Base-by-base conservation (phyloP, 2,329 filamentous ascomycete species). In the Epicoccum sorghinum region DNA sequence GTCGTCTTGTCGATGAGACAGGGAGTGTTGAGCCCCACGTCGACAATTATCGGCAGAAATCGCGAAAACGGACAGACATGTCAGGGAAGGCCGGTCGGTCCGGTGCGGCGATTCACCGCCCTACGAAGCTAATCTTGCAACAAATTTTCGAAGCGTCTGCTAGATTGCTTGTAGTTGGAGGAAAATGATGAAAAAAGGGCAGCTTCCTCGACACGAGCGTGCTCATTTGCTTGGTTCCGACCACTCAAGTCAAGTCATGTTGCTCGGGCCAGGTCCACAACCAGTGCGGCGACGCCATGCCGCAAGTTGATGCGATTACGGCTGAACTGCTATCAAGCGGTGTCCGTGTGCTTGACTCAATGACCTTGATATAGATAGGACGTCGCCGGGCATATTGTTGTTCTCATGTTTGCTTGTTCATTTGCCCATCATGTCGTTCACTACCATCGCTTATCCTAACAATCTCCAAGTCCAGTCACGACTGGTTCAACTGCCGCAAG, bases 391-490 rank as follows among this genome's bases (percentile, higher is more conserved):
- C 22, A 3, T 38, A n/a, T 24, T 7, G 18, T 29, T 25, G 45
- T 22, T n/a, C 32, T n/a, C 23, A 14, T 45, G 36, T 47, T 55
- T 38, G 13, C 46, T 23, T 43, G 14, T 36, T 39, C n/a, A 6
- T 35, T n/a, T 24, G 5, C 41, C 13, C 41, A 29, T 22, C 37
- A 55, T 55, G 52, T 39, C 65, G 41, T 54, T 48, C 23, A 35
- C 54, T 42, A 13, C 44, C 13, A 42, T 61, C 37, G 44, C 64
- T 4, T 56, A 45, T 5, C 59, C 65, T 12, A 30, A 52, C 9
- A 64, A 72, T 42, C 51, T 62, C 36, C 71, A 74, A 45, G 55
- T 60, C 4, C 69, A 73, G 43, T 75, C 70, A 4, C 61, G 60
- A 22, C 64, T 75, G 36, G 45, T 74, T 14, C 60, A 59, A 36